Evolutionary conservation across 768 basidiomycete genomes (phyloP), one percentile per base, ranked within the genome.

Genomic region (Suillus hirtellus): DNA sequence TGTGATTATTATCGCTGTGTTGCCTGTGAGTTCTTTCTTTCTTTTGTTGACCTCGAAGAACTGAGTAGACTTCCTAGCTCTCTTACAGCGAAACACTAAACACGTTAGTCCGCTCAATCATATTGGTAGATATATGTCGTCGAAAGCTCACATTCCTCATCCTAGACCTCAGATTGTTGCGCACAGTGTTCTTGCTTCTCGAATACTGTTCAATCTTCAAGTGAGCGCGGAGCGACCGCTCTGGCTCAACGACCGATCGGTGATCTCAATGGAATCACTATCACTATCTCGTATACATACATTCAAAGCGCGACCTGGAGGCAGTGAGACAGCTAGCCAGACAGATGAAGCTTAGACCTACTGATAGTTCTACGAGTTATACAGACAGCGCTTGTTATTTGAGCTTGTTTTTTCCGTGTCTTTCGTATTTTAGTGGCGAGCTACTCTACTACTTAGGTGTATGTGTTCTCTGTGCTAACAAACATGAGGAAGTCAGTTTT

Each of bases 111-210:
- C 34, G 31, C 10, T 19, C 31, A 6, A 52, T 8, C 0, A 27
- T 17, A 50, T 24, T 9, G 14, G 27, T 27, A 27, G 27, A 27
- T 27, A 27, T 27, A 4, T 27, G 46, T 14, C 2, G 21, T 24
- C 12, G 11, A 24, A 47, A 9, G 21, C 56, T 58, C 37, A 58
- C 38, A 9, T 17, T 44, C 19, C 42, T 10, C 15, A 37, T 37
- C n/a, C 4, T 6, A 61, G 60, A 37, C 46, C 34, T 34, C 60
- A 61, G 19, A 38, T 61, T 5, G 60, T 61, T 49, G 40, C 50
- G 17, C 60, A 61, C 34, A 61, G 47, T 46, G 60, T 61, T 31
- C 44, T 61, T 44, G 47, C 60, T 35, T 61, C 60, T 24, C 60
- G 60, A 38, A 53, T 49, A 12, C 40, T 61, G 15, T 61, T 61